phyloP scores from a whole-genome alignment of 306 rosid species.

The Vigna mungo region DNA sequence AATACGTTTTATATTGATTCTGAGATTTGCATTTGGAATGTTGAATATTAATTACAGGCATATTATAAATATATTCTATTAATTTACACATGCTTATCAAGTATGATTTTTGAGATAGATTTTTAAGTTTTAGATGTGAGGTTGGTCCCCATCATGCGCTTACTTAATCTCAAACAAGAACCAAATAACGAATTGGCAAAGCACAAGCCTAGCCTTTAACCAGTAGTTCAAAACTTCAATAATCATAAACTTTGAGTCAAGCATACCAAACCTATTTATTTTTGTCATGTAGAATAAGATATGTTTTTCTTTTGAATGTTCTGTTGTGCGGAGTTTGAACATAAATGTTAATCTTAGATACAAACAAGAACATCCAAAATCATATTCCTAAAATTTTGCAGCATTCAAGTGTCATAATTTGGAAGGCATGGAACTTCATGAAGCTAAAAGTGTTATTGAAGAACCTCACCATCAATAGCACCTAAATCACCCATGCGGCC shows the following conservation, averaged over 20 bases:
- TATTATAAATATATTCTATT: not conserved
- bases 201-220: slow-evolving; percentile 21
- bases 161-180: slow-evolving; percentile 14
- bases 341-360: slow-evolving; percentile 22
- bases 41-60: not conserved
- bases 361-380: slow-evolving; percentile 1
- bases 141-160: not conserved
- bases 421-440: slow-evolving; percentile 8
- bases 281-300: not conserved
- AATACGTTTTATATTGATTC: not conserved
- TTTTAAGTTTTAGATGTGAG: not conserved
- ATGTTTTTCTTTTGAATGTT: slow-evolving; percentile 18
- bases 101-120: slow-evolving; percentile 5
- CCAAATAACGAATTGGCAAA: slow-evolving; percentile 15
- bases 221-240: slow-evolving; percentile 29
- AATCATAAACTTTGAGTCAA: not conserved
- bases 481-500: slow-evolving; percentile 99
- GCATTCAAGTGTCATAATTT: slow-evolving; percentile 23
- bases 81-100: slow-evolving; percentile 8
- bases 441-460: slow-evolving; percentile 23
- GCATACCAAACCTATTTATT: slow-evolving; percentile 17
- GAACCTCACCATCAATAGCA: slow-evolving; percentile 84
- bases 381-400: slow-evolving; percentile 17
- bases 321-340: not conserved
- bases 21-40: not conserved